Conservation (phyloP, 768 basidiomycete species). For the Rhodosporidiobolus sp. region DNA sequence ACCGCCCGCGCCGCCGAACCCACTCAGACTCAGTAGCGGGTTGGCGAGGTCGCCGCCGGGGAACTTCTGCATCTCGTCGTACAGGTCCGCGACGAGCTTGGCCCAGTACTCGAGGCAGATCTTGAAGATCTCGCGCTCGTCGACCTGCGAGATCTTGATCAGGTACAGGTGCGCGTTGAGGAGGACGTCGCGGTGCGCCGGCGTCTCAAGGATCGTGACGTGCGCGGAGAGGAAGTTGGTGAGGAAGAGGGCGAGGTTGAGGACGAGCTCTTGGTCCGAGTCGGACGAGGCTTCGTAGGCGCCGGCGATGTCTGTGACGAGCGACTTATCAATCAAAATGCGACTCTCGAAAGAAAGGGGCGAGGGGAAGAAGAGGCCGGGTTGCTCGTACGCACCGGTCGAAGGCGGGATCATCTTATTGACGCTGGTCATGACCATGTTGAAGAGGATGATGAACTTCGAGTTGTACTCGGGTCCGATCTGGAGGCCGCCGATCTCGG, state of each 20-base stretch:
- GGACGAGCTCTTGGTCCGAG: slow-evolving; percentile 90
- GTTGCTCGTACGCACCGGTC: slow-evolving; percentile 56
- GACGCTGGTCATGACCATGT: slow-evolving; percentile 48
- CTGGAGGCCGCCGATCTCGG: slow-evolving; percentile 90
- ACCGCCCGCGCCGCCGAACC: slow-evolving; percentile 46
- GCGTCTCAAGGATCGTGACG: slow-evolving; percentile 87
- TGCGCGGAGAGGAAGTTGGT: slow-evolving; percentile 93
- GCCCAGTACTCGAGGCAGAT: slow-evolving; percentile 98
- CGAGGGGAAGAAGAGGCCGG: neutral
- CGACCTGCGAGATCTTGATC: slow-evolving; percentile 96
- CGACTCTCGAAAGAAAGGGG: too few species aligned
- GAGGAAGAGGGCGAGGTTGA: slow-evolving; percentile 96
- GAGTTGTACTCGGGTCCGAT: slow-evolving; percentile 96
- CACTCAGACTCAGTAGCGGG: slow-evolving; percentile 64
- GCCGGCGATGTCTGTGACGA: slow-evolving; percentile 66
- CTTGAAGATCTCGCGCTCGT: slow-evolving; percentile 98
- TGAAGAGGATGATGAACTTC: slow-evolving; percentile 96
- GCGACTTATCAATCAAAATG: neutral
- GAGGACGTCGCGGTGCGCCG: slow-evolving; percentile 81
- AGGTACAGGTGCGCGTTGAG: slow-evolving; percentile 97
- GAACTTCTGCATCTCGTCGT: slow-evolving; percentile 91
- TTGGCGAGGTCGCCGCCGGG: slow-evolving; percentile 78
- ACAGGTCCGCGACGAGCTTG: slow-evolving; percentile 90
- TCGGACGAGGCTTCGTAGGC: slow-evolving; percentile 87
- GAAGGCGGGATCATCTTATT: slow-evolving; percentile 95